Conservation (phyloP, 306 rosid genomes). For the Quercus rubra region DNA sequence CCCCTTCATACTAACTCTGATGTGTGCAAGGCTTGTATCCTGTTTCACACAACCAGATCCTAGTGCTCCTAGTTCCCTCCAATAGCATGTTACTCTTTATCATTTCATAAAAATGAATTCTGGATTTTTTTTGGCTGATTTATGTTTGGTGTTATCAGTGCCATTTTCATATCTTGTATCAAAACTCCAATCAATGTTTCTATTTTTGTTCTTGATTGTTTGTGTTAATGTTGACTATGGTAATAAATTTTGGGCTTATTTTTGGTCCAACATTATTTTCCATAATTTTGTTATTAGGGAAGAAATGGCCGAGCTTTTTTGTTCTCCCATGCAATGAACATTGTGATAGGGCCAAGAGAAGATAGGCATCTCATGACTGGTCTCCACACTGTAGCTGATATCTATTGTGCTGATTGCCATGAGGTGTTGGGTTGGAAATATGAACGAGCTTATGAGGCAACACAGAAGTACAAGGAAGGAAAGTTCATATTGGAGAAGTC, state of each 20-base stretch:
- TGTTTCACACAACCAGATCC: no score
- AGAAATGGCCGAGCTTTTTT: slow-evolving; percentile 92
- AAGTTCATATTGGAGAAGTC: slow-evolving; percentile 94
- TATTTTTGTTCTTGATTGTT: background rate
- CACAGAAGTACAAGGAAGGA: slow-evolving; percentile 98
- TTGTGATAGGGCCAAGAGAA: slow-evolving; percentile 78
- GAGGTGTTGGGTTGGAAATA: slow-evolving; percentile 97
- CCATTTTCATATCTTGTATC: background rate
- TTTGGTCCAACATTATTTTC: slow-evolving; percentile 27
- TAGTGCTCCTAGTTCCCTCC: no score
- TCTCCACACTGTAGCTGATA: slow-evolving; percentile 94
- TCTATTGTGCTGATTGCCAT: slow-evolving; percentile 77
- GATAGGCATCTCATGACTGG: slow-evolving; percentile 91
- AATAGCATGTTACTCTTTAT: no score
- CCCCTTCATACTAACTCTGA: background rate
- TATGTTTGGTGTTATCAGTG: background rate
- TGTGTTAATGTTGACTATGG: background rate
- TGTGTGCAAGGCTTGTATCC: no score
- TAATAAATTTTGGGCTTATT: background rate
- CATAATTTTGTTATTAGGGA: slow-evolving; percentile 51
- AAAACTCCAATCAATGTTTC: background rate
- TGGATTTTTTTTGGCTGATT: no score
- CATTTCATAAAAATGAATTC: no score
- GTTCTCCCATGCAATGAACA: slow-evolving; percentile 92
- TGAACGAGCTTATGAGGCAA: slow-evolving; percentile 79